Percentiles rank a stretch among this genome's conserved stretches.
These are phyloP conservation scores for Tricholoma bakamatsutake DNA, from an alignment of 768 basidiomycete species.

Conservation along the genomic window DNA sequence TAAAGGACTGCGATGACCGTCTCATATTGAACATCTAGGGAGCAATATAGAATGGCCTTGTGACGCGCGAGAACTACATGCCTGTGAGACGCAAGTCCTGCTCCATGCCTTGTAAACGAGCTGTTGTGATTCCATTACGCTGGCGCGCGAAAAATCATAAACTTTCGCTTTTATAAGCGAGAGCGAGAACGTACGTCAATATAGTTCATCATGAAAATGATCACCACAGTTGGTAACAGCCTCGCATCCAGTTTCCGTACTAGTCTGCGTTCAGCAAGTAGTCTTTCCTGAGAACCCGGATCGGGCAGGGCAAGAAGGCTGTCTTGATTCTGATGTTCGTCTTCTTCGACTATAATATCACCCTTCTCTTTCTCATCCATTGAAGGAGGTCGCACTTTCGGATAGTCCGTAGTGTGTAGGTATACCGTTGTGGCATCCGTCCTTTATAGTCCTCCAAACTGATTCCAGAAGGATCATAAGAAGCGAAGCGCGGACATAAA, in stretches of 20 bases:
- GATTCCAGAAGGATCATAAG: not conserved
- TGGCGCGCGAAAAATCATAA: conserved; percentile 11
- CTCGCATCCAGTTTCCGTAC: conserved; percentile 52
- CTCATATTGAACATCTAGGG: conserved; percentile 45
- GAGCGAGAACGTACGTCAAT: conserved; percentile 43
- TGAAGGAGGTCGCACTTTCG: not conserved
- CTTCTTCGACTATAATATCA: conserved; percentile 11
- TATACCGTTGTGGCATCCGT: not conserved
- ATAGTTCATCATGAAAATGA: conserved; percentile 64
- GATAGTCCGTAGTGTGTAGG: not conserved
- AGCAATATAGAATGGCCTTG: conserved; percentile 5
- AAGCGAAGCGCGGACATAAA: too few relatives aligned
- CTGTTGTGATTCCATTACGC: conserved; percentile 47
- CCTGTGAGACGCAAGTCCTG: conserved; percentile 42
- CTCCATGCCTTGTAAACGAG: conserved; percentile 45
- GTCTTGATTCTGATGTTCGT: conserved; percentile 2
- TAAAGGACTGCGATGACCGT: conserved; percentile 48
- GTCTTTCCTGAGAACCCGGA: conserved; percentile 24
- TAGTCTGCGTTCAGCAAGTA: conserved; percentile 36
- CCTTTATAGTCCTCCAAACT: not conserved
- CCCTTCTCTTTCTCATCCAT: conserved; percentile 15
- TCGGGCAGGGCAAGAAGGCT: conserved; percentile 10
- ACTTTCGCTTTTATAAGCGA: not conserved
- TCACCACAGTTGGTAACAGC: conserved; percentile 49
- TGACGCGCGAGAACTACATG: conserved; percentile 8